Base-by-base conservation (phyloP, 1,284 basidiomycete genomes). In the Porodaedalea pini region DNA sequence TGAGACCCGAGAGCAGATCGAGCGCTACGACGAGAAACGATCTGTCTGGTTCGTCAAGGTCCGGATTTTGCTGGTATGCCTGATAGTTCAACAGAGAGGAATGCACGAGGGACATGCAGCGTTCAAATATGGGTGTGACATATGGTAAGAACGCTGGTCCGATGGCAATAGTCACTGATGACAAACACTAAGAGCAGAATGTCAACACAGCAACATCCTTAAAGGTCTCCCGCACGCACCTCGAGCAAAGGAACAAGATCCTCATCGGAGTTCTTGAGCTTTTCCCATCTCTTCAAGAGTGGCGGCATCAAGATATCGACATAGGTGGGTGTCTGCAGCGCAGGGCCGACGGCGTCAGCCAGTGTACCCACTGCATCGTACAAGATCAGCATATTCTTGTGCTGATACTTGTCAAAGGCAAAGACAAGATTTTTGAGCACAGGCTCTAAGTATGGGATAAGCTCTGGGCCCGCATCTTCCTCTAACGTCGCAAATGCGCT, bases 281-380 rank as follows among this genome's bases (percentile, higher is more conserved):
- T 88, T 36, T 87, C 77, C 97, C 97, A 99, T 66, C 91, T 86
- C 61, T 83, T 83, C 51, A 94, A 91, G 61, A 99, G 76, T 47
- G 96, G 92, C 3, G 95, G 95, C 94, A 99, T 97, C 63, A 99
- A 75, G 61, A 98, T 94, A 56, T 98, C 90, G 58, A 99, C 89
- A 69, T 91, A 96, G 17, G 85, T 77, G 1, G 92, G 84, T 65
- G 91, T 90, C 67, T 92, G 90, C 59, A 99, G 75, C 4, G 93
- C 91, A 43, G 84, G 71, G 6, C 94, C 95, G 37, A 99, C 96
- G 13, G 94, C 93, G 69, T 99, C 97, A 2, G 97, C 97, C 15
- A 99, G 78, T 1, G 97, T 99, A 4, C 97, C 96, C 57, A 99
- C 89, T 11, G 97, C 97, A 69, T 99, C 97, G 70, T 99, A 99